Base-by-base conservation (phyloP, 1,284 basidiomycete genomes). In the Microbotryum lychnidis-dioicae region DNA sequence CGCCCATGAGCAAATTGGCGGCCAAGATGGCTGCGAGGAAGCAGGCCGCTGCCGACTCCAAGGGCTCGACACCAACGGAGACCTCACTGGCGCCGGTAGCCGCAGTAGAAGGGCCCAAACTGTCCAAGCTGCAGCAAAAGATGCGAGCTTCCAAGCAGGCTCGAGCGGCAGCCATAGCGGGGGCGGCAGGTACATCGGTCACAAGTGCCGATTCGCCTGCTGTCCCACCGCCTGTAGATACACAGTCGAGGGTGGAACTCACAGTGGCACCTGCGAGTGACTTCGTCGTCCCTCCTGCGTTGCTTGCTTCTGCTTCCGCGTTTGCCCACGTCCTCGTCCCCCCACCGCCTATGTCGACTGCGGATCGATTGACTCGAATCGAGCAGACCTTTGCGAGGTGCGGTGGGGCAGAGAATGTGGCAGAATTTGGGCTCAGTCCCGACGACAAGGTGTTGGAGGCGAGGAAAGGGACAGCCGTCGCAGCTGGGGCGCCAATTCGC, bases 401-500 rank as follows among this genome's bases (percentile, higher is more conserved):
- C n/a, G 37, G 51, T 25, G 31, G n/a, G n/a, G 20, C 25, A 25
- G 31, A 53, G n/a, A 33, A 53, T 23, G 31, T 53, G 51, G 78
- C 82, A 9, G 91, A 91, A 70, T 83, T 88, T 64, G 79, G 80
- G 27, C 88, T 87, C n/a, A 92, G 89, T 73, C 90, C 91, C 14
- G 90, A 93, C 69, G 90, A 93, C 71, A 76, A 87, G 60, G 84
- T 93, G 16, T 77, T 87, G 72, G 83, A 83, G 66, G 89, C 91
- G 45, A 83, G 91, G 44, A 82, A 81, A 58, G 87, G 87, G 52
- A 89, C 90, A 8, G 74, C 72, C 31, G 56, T 74, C 2, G 76
- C 73, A 37, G 6, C 27, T 20, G 14, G 16, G 37, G 12, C 12
- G 37, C 37, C 37, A 14, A 42, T 42, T 6, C 37, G 37, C 9